Base-by-base conservation (phyloP, 2,329 filamentous ascomycete genomes). In the Exophiala dermatitidis region DNA sequence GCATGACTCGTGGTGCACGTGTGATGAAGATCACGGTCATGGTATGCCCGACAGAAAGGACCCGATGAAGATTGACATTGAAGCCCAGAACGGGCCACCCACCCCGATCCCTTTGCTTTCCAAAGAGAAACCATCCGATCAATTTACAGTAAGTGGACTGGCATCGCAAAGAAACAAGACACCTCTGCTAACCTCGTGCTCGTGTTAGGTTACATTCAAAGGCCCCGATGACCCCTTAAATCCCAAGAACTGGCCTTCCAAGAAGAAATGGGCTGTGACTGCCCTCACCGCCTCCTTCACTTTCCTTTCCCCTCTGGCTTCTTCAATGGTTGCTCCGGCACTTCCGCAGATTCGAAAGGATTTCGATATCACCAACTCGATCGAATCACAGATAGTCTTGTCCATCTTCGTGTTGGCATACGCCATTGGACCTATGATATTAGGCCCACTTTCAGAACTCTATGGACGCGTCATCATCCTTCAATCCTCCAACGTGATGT, bases 281-380 rank as follows among this genome's bases (percentile, higher is more conserved):
- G 69, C 78, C 37, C 71, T 80, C 50, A 71, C 83, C 31, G 76
- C 81, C 0, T 69, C 72, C 46, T 82, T 82, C 64, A 82, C 80
- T 2, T 76, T 84, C 61, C 78, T 84, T 54, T 81, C 80, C 3
- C 82, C 83, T 0, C 78, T 85, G 34, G 79, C 82, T 2, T 82
- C 79, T 3, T 80, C 79, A 40, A 84, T 85, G 76, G 65, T 80
- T 2, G 74, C 77, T 0, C 78, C 78, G 0, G 77, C 74, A 1
- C 62, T 85, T 37, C 65, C 66, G 5, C 66, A 72, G 2, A 80
- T 85, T 48, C 71, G 74, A 12, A 60, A 63, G 1, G 79, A 84
- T 29, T 73, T 85, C 41, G 56, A 75, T 54, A 80, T 84, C 26
- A 66, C 68, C 1, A 71, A 72, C 47, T 63, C 66, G 38, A 70